phyloP scores from a whole-genome alignment of 805 yeast species.

The Wickerhamomyces ciferrii region DNA sequence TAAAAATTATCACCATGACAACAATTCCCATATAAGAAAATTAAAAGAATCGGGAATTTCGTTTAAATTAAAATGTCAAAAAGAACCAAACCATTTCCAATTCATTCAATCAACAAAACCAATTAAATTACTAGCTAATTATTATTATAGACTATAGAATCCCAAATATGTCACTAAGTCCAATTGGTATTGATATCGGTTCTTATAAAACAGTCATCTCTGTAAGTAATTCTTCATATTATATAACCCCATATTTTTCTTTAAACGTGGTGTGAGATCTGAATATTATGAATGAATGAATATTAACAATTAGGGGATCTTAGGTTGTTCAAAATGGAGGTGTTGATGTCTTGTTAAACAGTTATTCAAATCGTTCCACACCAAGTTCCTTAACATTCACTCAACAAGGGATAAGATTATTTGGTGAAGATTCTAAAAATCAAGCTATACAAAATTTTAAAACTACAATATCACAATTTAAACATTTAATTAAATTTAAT shows the following conservation, averaged over 20 bases:
- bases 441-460: conserved; percentile 78
- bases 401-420: conserved; percentile 71
- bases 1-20: background rate
- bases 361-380: conserved; percentile 79
- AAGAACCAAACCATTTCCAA: too few relatives aligned
- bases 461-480: conserved; percentile 75
- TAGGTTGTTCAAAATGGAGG: conserved; percentile 78
- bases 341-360: conserved; percentile 80
- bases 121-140: too few relatives aligned
- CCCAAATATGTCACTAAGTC: conserved; percentile 24
- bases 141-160: too few relatives aligned
- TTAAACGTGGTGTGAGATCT: background rate
- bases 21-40: background rate
- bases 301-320: background rate
- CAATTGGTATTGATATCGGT: conserved; percentile 83
- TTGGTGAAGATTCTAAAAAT: conserved; percentile 77
- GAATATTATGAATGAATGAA: too few relatives aligned
- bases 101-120: too few relatives aligned
- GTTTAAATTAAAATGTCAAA: background rate
- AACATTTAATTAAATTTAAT: conserved; percentile 65
- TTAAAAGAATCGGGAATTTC: background rate
- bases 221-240: conserved; percentile 9
- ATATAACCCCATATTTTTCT: too few relatives aligned
- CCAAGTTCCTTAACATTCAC: conserved; percentile 47
- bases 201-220: conserved; percentile 71